Percentiles rank a stretch among this genome's conserved stretches.
Conservation (phyloP, 441 rosid genomes). For the Pelargonium hybrid region DNA sequence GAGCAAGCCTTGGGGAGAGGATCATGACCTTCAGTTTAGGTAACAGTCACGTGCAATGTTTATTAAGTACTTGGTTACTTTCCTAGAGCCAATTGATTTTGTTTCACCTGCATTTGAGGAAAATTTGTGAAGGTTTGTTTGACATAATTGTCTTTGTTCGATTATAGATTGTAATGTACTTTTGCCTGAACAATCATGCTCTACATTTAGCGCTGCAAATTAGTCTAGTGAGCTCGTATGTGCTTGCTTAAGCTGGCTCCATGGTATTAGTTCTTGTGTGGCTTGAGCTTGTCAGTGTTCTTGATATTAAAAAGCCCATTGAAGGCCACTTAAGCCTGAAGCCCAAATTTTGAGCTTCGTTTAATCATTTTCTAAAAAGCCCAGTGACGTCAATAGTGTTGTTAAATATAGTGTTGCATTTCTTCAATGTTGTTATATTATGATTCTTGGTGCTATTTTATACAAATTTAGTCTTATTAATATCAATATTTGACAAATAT, state of each 20-base stretch:
- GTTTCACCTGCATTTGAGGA: conserved; percentile 6
- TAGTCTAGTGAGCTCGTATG: not conserved
- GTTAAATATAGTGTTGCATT: too few relatives aligned
- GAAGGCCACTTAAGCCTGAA: too few relatives aligned
- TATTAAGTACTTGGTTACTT: conserved; percentile 21
- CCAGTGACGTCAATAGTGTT: too few relatives aligned
- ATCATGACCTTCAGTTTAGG: conserved; percentile 91
- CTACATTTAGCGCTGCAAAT: not conserved
- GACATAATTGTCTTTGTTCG: not conserved
- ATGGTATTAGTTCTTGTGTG: not conserved
- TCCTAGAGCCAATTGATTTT: conserved; percentile 15
- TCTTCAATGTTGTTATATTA: too few relatives aligned
- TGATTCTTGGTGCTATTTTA: too few relatives aligned
- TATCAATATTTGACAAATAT: too few relatives aligned
- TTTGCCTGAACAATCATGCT: not conserved
- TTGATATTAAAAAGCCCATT: too few relatives aligned
- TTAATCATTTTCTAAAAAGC: too few relatives aligned
- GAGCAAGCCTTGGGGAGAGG: conserved; percentile 93
- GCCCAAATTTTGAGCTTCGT: too few relatives aligned
- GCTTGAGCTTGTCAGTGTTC: not conserved
- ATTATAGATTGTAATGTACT: not conserved
- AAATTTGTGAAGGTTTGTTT: conserved; percentile 4
- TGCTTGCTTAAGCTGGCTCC: not conserved
- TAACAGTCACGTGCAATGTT: conserved; percentile 31
- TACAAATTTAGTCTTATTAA: too few relatives aligned